Conservation (phyloP, 2,329 filamentous ascomycete species). For the Trichoderma afroharzianum region DNA sequence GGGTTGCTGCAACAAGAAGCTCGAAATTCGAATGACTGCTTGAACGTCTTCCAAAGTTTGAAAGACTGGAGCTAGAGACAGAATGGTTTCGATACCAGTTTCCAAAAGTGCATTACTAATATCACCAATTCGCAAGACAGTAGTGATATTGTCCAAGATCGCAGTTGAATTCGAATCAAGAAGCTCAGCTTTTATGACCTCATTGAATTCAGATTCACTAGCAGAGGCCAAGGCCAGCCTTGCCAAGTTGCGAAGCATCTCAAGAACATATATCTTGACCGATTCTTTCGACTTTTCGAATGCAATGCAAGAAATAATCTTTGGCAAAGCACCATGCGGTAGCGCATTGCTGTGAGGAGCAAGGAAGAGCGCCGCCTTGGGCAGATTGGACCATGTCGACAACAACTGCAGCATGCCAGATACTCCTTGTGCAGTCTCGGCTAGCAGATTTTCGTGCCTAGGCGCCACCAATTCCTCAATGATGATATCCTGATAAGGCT, state of each 20-base stretch:
- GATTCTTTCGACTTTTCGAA: slow-evolving; percentile 76
- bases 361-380: slow-evolving; percentile 66
- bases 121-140: slow-evolving; percentile 58
- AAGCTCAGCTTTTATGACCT: slow-evolving; percentile 53
- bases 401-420: slow-evolving; percentile 80
- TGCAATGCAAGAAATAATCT: slow-evolving; percentile 68
- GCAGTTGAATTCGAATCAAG: slow-evolving; percentile 55
- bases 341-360: slow-evolving; percentile 36
- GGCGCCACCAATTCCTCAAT: slow-evolving; percentile 73
- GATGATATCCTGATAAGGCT: slow-evolving; percentile 64
- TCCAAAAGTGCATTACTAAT: slow-evolving; percentile 73
- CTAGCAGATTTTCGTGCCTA: slow-evolving; percentile 71
- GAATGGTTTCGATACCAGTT: slow-evolving; percentile 72
- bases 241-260: slow-evolving; percentile 69
- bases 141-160: slow-evolving; percentile 64
- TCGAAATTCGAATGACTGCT: slow-evolving; percentile 75
- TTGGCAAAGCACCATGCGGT: slow-evolving; percentile 62
- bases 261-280: slow-evolving; percentile 78
- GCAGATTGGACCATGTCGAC: slow-evolving; percentile 71
- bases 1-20: slow-evolving; percentile 81
- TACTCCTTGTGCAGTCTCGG: slow-evolving; percentile 84
- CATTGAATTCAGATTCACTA: slow-evolving; percentile 53
- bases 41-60: slow-evolving; percentile 64
- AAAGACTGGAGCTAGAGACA: slow-evolving; percentile 70
- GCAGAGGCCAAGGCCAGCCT: slow-evolving; percentile 55